Evolutionary conservation across 1,284 basidiomycete genomes (phyloP).

Genomic region (Naganishia sp.): DNA sequence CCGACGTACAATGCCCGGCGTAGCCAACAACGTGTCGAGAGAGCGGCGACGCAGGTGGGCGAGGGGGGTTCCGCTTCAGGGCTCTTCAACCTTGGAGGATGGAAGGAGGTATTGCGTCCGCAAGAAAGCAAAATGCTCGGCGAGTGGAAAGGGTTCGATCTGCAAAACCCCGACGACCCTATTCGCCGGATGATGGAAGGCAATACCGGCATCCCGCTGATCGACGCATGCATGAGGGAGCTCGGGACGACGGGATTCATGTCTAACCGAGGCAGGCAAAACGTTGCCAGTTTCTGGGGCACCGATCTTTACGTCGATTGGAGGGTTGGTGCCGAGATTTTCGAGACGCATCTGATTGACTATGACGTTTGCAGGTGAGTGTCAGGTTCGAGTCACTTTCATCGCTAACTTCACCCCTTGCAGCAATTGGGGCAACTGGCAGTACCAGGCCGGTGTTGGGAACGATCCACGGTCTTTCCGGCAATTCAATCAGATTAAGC

Average conservation of each 20-base stretch:
- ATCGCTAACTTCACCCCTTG: not conserved
- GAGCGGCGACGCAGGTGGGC: not conserved
- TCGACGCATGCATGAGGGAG: slow-evolving; percentile 62
- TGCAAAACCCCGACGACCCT: slow-evolving; percentile 39
- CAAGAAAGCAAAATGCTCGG: slow-evolving; percentile 42
- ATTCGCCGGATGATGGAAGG: slow-evolving; percentile 56
- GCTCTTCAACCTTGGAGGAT: slow-evolving; percentile 56
- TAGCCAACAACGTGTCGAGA: slow-evolving; percentile 5
- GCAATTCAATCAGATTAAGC: slow-evolving; percentile 63
- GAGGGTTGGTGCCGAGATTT: slow-evolving; percentile 61
- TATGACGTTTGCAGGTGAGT: slow-evolving; percentile 52
- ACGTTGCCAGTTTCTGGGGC: slow-evolving; percentile 60
- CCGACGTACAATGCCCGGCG: slow-evolving; percentile 11
- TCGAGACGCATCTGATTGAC: slow-evolving; percentile 57
- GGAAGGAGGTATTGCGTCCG: slow-evolving; percentile 55
- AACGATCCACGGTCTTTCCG: slow-evolving; percentile 60
- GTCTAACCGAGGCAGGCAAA: slow-evolving; percentile 61
- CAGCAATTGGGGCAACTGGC: slow-evolving; percentile 58
- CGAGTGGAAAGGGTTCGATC: slow-evolving; percentile 47
- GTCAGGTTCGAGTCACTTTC: slow-evolving; percentile 32
- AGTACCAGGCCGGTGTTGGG: slow-evolving; percentile 57
- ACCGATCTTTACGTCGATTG: slow-evolving; percentile 61
- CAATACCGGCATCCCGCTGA: slow-evolving; percentile 59
- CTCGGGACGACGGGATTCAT: slow-evolving; percentile 59
- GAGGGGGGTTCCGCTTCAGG: slow-evolving; percentile 38